phyloP scores from a whole-genome alignment of 176 grass and related monocot genomes.

The Cocos nucifera region DNA sequence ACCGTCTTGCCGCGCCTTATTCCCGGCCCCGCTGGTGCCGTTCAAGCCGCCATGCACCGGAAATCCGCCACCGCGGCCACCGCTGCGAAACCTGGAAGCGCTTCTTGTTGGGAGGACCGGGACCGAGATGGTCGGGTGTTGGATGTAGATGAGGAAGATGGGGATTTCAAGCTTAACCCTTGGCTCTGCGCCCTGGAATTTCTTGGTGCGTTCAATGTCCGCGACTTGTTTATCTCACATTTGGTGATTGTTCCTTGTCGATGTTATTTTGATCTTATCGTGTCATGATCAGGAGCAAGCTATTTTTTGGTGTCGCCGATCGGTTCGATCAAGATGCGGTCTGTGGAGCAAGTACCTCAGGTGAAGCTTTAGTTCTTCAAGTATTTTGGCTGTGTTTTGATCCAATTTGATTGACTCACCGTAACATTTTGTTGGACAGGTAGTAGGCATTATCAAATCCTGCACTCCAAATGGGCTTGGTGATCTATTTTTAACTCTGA shows the following conservation, averaged over 20 bases:
- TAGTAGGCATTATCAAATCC: conserved; percentile 44
- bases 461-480: conserved; percentile 61
- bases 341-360: conserved; percentile 33
- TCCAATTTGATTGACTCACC: background rate
- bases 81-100: background rate
- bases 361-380: conserved; percentile 19
- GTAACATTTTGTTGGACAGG: conserved; percentile 27
- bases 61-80: background rate
- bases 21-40: conserved; percentile 32
- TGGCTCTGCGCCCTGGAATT: conserved; percentile 52
- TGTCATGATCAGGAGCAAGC: conserved; percentile 10
- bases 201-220: conserved; percentile 36
- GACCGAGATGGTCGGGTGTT: background rate
- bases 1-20: conserved; percentile 7
- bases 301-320: conserved; percentile 10
- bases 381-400: background rate
- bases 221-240: no score
- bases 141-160: conserved; percentile 19
- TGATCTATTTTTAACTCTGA: conserved; percentile 49
- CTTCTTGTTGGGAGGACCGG: background rate
- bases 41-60: conserved; percentile 24
- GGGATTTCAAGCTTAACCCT: conserved; percentile 49
- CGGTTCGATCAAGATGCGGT: conserved; percentile 12
- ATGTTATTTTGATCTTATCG: conserved; percentile 13
- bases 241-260: background rate